Conservation (phyloP, 140 eudicot species). For the Ambrosia hybrid region DNA sequence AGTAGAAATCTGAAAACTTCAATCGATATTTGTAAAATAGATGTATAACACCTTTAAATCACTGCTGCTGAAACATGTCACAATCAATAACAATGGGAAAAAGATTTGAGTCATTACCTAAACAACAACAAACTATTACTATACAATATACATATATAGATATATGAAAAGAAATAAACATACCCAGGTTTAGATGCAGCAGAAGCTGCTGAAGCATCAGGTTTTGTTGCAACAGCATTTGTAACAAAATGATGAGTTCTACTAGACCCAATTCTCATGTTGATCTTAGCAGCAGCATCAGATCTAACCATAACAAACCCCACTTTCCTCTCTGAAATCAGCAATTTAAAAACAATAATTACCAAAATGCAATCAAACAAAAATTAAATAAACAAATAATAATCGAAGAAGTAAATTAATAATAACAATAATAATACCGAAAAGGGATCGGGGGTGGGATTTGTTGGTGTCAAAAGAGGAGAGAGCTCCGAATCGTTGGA, state of each 20-base stretch:
- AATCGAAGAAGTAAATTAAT: not conserved
- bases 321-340: constrained; percentile 42
- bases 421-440: constrained; percentile 31
- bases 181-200: constrained; percentile 64
- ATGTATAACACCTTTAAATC: too few species aligned
- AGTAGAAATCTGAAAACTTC: too few species aligned
- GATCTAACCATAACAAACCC: constrained; percentile 38
- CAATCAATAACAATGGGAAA: too few species aligned
- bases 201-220: constrained; percentile 45
- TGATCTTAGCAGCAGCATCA: constrained; percentile 36
- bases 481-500: constrained; percentile 49
- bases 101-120: too few species aligned
- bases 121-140: too few species aligned
- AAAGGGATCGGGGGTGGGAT: constrained; percentile 30
- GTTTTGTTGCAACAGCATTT: constrained; percentile 57
- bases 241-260: constrained; percentile 37
- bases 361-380: too few species aligned
- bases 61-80: too few species aligned
- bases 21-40: too few species aligned
- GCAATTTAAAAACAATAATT: not conserved
- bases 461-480: constrained; percentile 36
- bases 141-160: not conserved
- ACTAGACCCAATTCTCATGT: constrained; percentile 8
- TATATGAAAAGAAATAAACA: constrained; percentile 3
- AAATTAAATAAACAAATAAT: not conserved